Conservation (phyloP, 345 rosid genomes). For the Brassica nigra region DNA sequence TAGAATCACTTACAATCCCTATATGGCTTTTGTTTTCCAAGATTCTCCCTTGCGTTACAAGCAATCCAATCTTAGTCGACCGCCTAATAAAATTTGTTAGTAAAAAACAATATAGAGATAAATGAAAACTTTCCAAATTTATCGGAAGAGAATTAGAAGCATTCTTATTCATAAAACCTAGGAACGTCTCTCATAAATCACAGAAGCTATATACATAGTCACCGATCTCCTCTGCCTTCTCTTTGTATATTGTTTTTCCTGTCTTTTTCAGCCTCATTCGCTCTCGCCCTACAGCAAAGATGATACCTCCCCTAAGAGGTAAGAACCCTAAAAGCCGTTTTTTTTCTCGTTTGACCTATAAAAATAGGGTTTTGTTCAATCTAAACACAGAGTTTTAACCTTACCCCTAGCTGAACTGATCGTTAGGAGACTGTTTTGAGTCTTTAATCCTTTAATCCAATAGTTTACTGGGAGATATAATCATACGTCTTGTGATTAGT, state of each 20-base stretch:
- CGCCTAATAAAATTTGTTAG: background rate
- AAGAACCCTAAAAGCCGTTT: conserved; percentile 33
- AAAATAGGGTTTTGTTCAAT: background rate
- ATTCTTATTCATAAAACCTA: background rate
- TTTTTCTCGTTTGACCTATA: background rate
- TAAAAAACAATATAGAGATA: background rate
- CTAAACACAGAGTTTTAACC: background rate
- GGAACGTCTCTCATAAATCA: background rate
- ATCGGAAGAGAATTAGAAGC: background rate
- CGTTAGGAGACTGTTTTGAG: background rate
- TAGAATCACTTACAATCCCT: background rate
- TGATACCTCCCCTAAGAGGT: conserved; percentile 42
- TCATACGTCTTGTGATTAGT: background rate
- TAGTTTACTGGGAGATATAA: background rate
- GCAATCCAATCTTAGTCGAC: background rate
- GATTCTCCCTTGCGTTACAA: background rate
- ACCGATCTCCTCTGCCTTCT: background rate
- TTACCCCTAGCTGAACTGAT: background rate
- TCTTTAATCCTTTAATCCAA: background rate
- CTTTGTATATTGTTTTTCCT: background rate
- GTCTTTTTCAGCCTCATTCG: background rate
- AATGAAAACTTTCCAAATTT: background rate
- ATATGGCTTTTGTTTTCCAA: background rate
- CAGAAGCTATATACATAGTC: background rate
- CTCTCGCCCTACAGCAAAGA: conserved; percentile 3